These are phyloP conservation scores for Daldinia caldariorum DNA, from an alignment of 495 filamentous ascomycete species.

Conservation along the genomic window DNA sequence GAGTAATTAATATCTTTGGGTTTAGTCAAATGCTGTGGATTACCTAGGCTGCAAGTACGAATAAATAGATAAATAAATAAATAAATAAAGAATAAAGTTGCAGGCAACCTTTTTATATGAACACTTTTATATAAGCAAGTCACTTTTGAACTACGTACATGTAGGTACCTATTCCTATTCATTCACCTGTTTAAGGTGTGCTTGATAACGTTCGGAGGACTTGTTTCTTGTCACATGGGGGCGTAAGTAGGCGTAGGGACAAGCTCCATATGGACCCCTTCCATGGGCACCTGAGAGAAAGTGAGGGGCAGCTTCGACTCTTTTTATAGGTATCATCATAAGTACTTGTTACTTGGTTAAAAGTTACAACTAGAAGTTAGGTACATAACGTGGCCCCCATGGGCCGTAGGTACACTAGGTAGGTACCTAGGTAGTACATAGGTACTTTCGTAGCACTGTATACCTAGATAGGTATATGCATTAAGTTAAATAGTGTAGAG, in stretches of 20 bases:
- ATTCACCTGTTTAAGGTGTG: background rate
- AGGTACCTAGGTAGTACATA: no score
- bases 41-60: background rate
- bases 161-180: background rate
- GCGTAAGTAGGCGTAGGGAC: slow-evolving; percentile 27
- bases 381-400: no score
- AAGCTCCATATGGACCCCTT: slow-evolving; percentile 10
- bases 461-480: background rate
- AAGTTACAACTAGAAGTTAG: no score
- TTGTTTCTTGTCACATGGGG: slow-evolving; percentile 36
- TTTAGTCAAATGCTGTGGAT: background rate
- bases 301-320: slow-evolving; percentile 27
- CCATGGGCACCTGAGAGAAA: slow-evolving; percentile 28
- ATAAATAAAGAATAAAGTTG: background rate
- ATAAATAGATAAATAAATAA: background rate
- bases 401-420: no score
- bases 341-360: no score
- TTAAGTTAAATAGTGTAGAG: background rate
- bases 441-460: background rate
- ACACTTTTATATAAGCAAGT: slow-evolving; percentile 9
- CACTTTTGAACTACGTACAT: background rate
- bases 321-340: no score
- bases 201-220: slow-evolving; percentile 16
- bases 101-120: slow-evolving; percentile 6
- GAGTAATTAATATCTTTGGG: no score